phyloP scores from a whole-genome alignment of 306 rosid genomes.

The Calophaca sinica region DNA sequence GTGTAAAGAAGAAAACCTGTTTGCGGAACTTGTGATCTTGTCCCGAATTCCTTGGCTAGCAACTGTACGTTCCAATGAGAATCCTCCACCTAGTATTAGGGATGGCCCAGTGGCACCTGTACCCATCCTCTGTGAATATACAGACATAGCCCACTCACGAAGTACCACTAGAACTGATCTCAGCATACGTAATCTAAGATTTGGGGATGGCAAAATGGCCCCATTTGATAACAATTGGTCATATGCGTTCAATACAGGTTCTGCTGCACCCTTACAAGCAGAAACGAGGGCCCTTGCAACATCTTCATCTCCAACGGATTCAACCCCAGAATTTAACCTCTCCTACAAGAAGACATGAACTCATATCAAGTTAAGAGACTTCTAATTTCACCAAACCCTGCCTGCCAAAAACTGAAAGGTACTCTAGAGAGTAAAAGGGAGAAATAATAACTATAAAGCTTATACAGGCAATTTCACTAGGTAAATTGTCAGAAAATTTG shows the following conservation, averaged over 20 bases:
- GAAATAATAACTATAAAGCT: not conserved
- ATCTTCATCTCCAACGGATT: slow-evolving; percentile 92
- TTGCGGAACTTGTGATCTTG: slow-evolving; percentile 88
- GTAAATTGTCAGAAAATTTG: slow-evolving; percentile 10
- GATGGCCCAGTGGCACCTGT: slow-evolving; percentile 70
- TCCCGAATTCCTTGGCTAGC: slow-evolving; percentile 89
- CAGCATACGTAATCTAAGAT: slow-evolving; percentile 85
- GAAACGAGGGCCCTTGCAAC: slow-evolving; percentile 90
- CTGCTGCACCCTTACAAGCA: slow-evolving; percentile 95
- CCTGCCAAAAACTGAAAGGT: slow-evolving; percentile 22
- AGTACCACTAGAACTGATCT: slow-evolving; percentile 89
- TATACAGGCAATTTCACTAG: slow-evolving; percentile 23
- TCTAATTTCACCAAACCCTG: not conserved
- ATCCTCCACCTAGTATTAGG: slow-evolving; percentile 75
- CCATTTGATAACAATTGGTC: slow-evolving; percentile 88
- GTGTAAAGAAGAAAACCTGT: slow-evolving; percentile 67
- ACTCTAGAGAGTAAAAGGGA: not conserved
- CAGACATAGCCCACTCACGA: slow-evolving; percentile 92
- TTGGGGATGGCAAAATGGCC: slow-evolving; percentile 86
- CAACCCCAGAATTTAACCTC: slow-evolving; percentile 78
- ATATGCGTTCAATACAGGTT: slow-evolving; percentile 88
- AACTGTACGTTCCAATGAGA: slow-evolving; percentile 70
- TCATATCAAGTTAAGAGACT: slow-evolving; percentile 12
- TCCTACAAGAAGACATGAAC: slow-evolving; percentile 62
- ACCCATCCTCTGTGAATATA: slow-evolving; percentile 80